phyloP scores from a whole-genome alignment of 139 green algal species.

The Auxenochlorella protothecoides region DNA sequence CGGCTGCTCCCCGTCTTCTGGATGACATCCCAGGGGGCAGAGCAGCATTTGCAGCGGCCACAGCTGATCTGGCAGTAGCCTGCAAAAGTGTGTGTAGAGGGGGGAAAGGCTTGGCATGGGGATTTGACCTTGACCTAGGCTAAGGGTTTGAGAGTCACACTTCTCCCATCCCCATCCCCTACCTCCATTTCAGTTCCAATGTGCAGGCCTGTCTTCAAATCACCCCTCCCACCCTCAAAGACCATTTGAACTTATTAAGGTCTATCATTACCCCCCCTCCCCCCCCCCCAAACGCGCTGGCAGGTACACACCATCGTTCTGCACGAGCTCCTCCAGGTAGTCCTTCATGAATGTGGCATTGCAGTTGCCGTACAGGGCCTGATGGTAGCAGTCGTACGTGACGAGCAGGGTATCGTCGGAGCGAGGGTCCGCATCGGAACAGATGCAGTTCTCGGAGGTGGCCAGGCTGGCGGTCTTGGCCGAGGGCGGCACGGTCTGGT shows the following conservation, averaged over 20 bases:
- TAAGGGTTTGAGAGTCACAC: too few species aligned
- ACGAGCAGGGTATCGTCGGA: slow-evolving; percentile 1
- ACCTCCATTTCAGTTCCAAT: too few species aligned
- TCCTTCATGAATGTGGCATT: slow-evolving; percentile 17
- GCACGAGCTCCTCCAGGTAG: background rate
- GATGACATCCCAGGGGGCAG: slow-evolving; percentile 13
- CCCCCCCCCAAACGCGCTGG: too few species aligned
- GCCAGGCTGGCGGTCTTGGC: background rate
- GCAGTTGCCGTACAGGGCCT: slow-evolving; percentile 15
- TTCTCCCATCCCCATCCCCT: too few species aligned
- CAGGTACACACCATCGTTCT: background rate
- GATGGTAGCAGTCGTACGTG: slow-evolving; percentile 8
- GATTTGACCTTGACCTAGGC: too few species aligned
- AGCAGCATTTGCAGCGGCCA: slow-evolving; percentile 28
- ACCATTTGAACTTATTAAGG: too few species aligned
- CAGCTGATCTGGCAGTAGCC: slow-evolving; percentile 39
- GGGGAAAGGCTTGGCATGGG: too few species aligned
- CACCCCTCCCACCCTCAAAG: too few species aligned
- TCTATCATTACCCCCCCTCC: too few species aligned
- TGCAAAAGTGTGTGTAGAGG: too few species aligned
- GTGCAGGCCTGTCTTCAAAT: too few species aligned
- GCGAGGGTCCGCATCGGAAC: slow-evolving; percentile 5
- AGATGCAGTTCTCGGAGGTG: background rate
- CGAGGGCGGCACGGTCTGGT: background rate
- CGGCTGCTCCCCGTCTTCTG: slow-evolving; percentile 4